These are phyloP conservation scores for Schoenoplectus triqueter DNA, from an alignment of 202 grass and related monocot genomes.

Conservation along the genomic window DNA sequence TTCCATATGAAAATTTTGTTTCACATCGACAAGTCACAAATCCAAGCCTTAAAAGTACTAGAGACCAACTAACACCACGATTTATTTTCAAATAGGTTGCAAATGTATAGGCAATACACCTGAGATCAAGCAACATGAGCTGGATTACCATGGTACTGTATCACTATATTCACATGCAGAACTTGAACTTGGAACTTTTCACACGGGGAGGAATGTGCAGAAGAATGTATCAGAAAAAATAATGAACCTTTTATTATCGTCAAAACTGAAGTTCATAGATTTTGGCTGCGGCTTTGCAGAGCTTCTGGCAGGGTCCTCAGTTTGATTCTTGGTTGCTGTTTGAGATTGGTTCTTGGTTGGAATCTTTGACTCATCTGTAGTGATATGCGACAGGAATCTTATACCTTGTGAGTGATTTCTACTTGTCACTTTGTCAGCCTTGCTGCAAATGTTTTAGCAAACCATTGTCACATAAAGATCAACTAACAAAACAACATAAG, in stretches of 20 bases:
- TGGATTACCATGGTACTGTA: neutral
- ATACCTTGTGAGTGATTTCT: conserved; percentile 85
- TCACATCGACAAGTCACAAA: neutral
- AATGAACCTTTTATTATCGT: conserved; percentile 43
- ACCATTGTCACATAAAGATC: conserved; percentile 26
- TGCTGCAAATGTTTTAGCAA: conserved; percentile 50
- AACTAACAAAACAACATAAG: neutral
- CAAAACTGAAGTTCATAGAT: conserved; percentile 46
- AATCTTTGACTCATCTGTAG: conserved; percentile 3
- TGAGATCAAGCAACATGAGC: neutral
- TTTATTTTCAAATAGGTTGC: neutral
- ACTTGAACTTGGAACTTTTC: neutral
- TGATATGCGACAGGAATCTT: conserved; percentile 92
- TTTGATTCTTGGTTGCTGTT: no score
- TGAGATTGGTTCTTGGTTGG: no score
- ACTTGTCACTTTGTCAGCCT: conserved; percentile 81
- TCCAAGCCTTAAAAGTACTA: neutral
- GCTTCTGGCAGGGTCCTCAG: conserved; percentile 39
- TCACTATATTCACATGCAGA: neutral
- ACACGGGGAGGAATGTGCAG: neutral
- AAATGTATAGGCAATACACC: neutral
- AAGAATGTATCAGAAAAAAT: neutral
- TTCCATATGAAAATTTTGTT: neutral
- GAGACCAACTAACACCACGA: neutral
- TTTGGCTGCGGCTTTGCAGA: conserved; percentile 11